phyloP scores from a whole-genome alignment of 371 early-diverging fungal species.

The Gilbertella persicaria region DNA sequence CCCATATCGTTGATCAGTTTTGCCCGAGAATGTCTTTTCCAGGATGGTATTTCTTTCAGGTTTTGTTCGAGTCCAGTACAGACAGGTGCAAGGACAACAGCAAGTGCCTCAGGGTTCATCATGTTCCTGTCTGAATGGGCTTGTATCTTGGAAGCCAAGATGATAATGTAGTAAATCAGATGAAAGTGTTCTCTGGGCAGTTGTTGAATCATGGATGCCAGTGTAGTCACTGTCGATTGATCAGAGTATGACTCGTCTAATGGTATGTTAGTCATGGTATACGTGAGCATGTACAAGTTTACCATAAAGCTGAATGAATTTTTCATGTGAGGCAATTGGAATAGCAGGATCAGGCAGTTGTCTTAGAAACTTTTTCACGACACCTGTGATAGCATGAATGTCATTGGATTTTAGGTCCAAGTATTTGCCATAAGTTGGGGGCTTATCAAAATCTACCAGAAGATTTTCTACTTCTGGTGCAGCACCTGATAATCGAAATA shows the following conservation, averaged over 20 bases:
- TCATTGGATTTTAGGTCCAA: constrained; percentile 39
- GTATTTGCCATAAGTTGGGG: constrained; percentile 43
- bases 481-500: constrained; percentile 51
- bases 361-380: constrained; percentile 43
- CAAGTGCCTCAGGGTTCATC: constrained; percentile 49
- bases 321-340: constrained; percentile 32
- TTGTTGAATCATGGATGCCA: constrained; percentile 23
- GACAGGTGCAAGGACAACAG: constrained; percentile 45
- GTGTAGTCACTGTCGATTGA: constrained; percentile 3
- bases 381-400: constrained; percentile 47
- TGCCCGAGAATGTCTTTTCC: constrained; percentile 13
- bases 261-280: background rate
- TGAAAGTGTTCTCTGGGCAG: constrained; percentile 40
- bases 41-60: constrained; percentile 26
- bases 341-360: constrained; percentile 46
- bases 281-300: constrained; percentile 2
- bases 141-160: constrained; percentile 32
- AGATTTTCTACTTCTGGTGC: constrained; percentile 45
- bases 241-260: constrained; percentile 12
- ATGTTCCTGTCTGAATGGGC: constrained; percentile 27
- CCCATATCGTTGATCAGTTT: constrained; percentile 20
- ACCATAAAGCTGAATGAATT: constrained; percentile 33
- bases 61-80: constrained; percentile 44
- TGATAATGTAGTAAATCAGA: constrained; percentile 33
- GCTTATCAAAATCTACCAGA: constrained; percentile 33